Percentiles rank a stretch among this genome's conserved stretches.
phyloP scores from a whole-genome alignment of 495 filamentous ascomycete species.

The Opeltia flavorubescens region DNA sequence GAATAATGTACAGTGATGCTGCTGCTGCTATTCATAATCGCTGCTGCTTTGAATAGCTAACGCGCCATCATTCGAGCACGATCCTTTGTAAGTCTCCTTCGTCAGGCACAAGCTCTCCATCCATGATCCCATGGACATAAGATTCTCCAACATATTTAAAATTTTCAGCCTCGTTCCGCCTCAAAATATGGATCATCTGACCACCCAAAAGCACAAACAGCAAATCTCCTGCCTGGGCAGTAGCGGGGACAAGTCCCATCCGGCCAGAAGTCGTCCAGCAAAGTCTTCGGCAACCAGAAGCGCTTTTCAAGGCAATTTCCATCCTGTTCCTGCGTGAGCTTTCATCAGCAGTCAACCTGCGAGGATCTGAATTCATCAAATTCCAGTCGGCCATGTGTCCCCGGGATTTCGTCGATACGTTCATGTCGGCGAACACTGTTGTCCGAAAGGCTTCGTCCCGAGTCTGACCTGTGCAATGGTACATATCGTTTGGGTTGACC shows the following conservation, averaged over 20 bases:
- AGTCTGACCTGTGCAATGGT: background rate
- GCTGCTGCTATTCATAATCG: no score
- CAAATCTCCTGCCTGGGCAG: conserved; percentile 1
- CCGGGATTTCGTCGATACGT: background rate
- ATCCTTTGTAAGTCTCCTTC: background rate
- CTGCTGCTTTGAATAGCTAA: no score
- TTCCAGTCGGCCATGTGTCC: background rate
- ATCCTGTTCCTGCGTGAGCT: background rate
- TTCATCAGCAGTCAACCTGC: background rate
- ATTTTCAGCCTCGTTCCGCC: background rate
- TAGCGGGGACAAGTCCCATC: background rate
- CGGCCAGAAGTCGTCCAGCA: background rate
- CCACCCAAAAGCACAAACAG: conserved; percentile 1
- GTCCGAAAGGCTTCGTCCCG: background rate
- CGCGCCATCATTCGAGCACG: background rate
- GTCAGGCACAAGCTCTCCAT: conserved; percentile 1
- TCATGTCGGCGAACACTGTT: background rate
- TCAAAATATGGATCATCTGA: background rate
- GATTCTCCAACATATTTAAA: background rate
- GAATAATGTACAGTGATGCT: no score
- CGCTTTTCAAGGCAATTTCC: background rate
- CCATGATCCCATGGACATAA: conserved; percentile 8
- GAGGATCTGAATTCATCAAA: background rate
- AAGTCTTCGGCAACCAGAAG: background rate
- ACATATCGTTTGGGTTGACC: background rate